Conservation (phyloP, 23 red algal species). For the Cyanidiococcus yangmingshanensis region DNA sequence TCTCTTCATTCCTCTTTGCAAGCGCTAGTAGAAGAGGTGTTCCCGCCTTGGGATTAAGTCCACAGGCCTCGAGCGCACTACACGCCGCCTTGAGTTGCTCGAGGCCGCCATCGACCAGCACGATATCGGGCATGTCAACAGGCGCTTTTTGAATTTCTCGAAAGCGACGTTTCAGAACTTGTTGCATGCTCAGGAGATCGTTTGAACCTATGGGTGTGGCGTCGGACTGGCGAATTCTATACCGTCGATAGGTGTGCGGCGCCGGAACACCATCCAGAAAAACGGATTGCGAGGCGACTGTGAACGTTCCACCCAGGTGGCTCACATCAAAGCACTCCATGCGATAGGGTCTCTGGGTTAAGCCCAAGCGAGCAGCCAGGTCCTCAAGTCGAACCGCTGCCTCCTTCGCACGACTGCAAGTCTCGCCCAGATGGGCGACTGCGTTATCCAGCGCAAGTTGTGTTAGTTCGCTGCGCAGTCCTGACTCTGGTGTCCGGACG, state of each 20-base stretch:
- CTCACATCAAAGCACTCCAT: slow-evolving; percentile 65
- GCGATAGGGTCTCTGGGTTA: background rate
- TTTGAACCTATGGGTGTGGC: slow-evolving; percentile 28
- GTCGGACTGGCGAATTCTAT: slow-evolving; percentile 7
- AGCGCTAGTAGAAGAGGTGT: slow-evolving; percentile 18
- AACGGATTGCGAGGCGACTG: slow-evolving; percentile 39
- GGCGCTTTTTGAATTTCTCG: background rate
- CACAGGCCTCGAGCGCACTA: slow-evolving; percentile 19
- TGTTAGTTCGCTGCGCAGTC: background rate
- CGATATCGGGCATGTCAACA: slow-evolving; percentile 31
- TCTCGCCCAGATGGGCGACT: slow-evolving; percentile 31
- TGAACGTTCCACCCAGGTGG: slow-evolving; percentile 36
- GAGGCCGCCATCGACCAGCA: slow-evolving; percentile 54
- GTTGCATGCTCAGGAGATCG: slow-evolving; percentile 36
- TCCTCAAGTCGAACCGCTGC: slow-evolving; percentile 14
- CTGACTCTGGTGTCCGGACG: background rate
- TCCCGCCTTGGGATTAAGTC: background rate
- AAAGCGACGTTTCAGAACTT: slow-evolving; percentile 44
- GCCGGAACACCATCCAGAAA: slow-evolving; percentile 39
- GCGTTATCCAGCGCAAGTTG: slow-evolving; percentile 31
- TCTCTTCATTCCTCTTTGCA: slow-evolving; percentile 47
- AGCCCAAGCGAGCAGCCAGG: background rate
- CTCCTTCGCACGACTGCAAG: background rate
- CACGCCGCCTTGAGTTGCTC: slow-evolving; percentile 37
- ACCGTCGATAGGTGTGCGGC: slow-evolving; percentile 39